These are phyloP conservation scores for Beauveria asiatica DNA, from an alignment of 2,329 filamentous ascomycete species.

Conservation along the genomic window DNA sequence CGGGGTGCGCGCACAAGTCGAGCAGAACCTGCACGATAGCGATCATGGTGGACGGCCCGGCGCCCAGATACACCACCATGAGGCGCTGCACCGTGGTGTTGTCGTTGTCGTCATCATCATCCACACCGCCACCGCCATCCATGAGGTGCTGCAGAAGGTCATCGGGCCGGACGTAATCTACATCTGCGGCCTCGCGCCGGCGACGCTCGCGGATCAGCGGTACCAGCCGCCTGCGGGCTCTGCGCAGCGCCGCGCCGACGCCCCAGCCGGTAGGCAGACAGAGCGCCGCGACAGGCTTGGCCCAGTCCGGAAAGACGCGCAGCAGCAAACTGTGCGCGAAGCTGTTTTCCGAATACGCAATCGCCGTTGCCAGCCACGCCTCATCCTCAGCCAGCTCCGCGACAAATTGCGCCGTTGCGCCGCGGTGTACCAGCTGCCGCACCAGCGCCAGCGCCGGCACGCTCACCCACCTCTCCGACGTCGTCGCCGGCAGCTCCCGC, in stretches of 20 bases:
- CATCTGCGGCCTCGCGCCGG: not conserved
- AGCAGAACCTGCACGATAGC: conserved; percentile 24
- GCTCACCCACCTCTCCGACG: not conserved
- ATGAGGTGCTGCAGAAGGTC: conserved; percentile 4
- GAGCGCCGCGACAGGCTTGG: not conserved
- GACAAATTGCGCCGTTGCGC: not conserved
- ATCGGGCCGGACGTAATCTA: not conserved
- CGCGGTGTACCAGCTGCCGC: not conserved
- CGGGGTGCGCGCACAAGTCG: conserved; percentile 30
- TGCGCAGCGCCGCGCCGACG: not conserved
- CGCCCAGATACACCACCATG: conserved; percentile 5
- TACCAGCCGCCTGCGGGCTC: not conserved
- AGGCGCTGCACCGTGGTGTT: conserved; percentile 1
- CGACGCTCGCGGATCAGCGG: conserved; percentile 2
- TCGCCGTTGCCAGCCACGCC: not conserved
- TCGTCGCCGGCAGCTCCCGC: not conserved
- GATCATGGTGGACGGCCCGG: not conserved
- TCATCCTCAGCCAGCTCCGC: conserved; percentile 1
- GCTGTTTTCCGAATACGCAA: not conserved
- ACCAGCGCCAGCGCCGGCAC: not conserved
- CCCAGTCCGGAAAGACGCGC: conserved; percentile 6
- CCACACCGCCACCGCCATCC: conserved; percentile 1
- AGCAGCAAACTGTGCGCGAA: conserved; percentile 2
- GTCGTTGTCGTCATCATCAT: not conserved
- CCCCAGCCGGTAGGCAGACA: not conserved